Evolutionary conservation across 331 rosid genomes (phyloP), one percentile per base, ranked within the genome.

Genomic region (Quercus lobata): DNA sequence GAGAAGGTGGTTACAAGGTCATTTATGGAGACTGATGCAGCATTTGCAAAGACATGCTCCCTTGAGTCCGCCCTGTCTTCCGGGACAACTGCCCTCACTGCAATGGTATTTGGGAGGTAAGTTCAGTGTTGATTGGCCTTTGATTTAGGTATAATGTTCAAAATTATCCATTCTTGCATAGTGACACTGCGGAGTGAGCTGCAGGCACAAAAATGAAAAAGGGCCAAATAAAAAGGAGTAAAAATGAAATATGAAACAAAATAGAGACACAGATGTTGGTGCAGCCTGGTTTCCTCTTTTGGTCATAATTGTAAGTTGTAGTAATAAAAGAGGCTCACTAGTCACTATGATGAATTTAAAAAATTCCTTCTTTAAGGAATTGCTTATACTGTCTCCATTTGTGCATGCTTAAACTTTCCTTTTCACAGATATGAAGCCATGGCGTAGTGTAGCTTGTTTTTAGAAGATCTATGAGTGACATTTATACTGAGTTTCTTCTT

Each of bases 81-180:
- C 73, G 97, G 99, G 78, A 95, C 99, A 76, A 95, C 99, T 75
- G 99, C 93, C 25, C 90, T 95, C 1, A 90, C 97, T 37, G 97
- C 99, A 60, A 93, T 92, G 87, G 87, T 95, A 83, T 91, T 89
- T 66, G 96, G 97, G 82, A 90, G 97, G 98, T 90, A 56, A 86
- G 71, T 73, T 55, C 16, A 9, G 12, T 75, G 57, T 78, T 49
- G 58, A 55, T 41, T 35, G 49, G 56, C 76, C 21, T 24, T 41
- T 49, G 24, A n/a, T 24, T 25, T 32, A 4, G 19, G 49, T 7
- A 6, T 7, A 65, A 5, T 63, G 21, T 29, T 11, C 14, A 21
- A 10, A 24, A 60, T 60, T 21, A 16, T 65, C 54, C 7, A 15
- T 61, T 53, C 44, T 21, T 52, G 63, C 25, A 19, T 46, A 34